Conservation (phyloP, 768 basidiomycete species). For the Mycena metata region DNA sequence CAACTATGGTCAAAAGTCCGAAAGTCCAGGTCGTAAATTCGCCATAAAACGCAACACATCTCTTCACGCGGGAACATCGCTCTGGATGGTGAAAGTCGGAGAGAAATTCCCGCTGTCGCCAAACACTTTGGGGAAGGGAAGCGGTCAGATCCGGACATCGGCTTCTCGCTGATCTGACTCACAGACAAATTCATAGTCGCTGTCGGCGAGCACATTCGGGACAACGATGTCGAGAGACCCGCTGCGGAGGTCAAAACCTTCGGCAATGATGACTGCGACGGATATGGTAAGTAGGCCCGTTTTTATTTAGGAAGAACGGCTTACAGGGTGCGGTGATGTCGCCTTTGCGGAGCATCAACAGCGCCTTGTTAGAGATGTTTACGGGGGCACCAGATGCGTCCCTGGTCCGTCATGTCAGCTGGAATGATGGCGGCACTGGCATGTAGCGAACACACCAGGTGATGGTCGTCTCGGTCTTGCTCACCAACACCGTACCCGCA, state of each 20-base stretch:
- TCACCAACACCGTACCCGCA: slow-evolving; percentile 40
- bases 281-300: neutral
- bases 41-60: too few species aligned
- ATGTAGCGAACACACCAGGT: slow-evolving; percentile 50
- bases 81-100: too few species aligned
- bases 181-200: too few species aligned
- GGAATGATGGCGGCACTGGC: too few species aligned
- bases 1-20: too few species aligned
- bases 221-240: slow-evolving; percentile 39
- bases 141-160: too few species aligned
- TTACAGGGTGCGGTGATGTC: slow-evolving; percentile 21
- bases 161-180: too few species aligned
- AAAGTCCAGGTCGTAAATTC: too few species aligned
- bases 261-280: slow-evolving; percentile 42
- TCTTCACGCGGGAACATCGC: too few species aligned
- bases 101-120: too few species aligned
- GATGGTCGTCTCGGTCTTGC: slow-evolving; percentile 41
- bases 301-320: neutral
- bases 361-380: slow-evolving; percentile 42
- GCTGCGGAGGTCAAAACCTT: slow-evolving; percentile 37
- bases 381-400: slow-evolving; percentile 37
- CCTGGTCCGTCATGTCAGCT: slow-evolving; percentile 44
- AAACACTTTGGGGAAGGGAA: too few species aligned
- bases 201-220: slow-evolving; percentile 37
- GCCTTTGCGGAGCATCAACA: too few species aligned